Evolutionary conservation across 495 filamentous ascomycete genomes (phyloP).

Genomic region (Trichoderma erinaceum): DNA sequence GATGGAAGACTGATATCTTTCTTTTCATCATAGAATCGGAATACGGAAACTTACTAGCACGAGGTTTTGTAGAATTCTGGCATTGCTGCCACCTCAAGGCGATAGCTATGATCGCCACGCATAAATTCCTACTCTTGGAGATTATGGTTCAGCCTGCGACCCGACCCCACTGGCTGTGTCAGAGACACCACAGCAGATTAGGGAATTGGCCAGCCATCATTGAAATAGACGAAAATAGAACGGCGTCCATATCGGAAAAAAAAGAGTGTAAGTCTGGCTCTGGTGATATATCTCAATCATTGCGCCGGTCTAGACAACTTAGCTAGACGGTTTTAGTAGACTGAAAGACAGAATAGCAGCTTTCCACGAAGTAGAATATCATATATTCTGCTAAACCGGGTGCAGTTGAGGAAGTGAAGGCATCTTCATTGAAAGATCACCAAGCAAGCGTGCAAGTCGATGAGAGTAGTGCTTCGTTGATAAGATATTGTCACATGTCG

Average conservation of each 20-base stretch:
- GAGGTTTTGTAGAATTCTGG: too few relatives aligned
- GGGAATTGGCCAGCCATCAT: not conserved
- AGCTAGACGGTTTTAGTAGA: too few relatives aligned
- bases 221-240: not conserved
- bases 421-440: not conserved
- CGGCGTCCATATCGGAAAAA: too few relatives aligned
- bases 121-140: not conserved
- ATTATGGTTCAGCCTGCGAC: not conserved
- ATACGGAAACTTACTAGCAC: too few relatives aligned
- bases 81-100: too few relatives aligned
- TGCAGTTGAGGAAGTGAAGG: too few relatives aligned
- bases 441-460: not conserved
- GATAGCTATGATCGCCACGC: too few relatives aligned
- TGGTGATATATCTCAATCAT: not conserved
- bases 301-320: not conserved
- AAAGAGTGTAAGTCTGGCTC: too few relatives aligned
- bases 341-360: too few relatives aligned
- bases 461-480: not conserved
- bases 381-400: too few relatives aligned
- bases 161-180: not conserved
- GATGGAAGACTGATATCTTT: not conserved
- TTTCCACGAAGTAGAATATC: too few relatives aligned
- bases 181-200: not conserved
- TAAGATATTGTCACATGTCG: not conserved
- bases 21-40: not conserved